Evolutionary conservation across 1,284 basidiomycete genomes (phyloP), one percentile per base, ranked within the genome.

Genomic region (Blastosporella zonata): DNA sequence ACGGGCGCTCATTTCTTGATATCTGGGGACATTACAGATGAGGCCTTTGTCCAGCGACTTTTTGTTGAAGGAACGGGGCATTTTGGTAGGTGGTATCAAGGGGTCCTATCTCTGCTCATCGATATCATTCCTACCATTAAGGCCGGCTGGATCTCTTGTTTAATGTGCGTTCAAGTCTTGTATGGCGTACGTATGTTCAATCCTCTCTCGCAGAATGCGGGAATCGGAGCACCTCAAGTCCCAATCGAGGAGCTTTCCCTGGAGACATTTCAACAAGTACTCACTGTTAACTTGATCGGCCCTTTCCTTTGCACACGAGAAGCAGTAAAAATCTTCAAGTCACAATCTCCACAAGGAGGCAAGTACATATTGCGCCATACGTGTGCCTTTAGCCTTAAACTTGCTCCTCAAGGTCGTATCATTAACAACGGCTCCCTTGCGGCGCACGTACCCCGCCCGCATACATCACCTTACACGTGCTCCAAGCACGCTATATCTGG

Each of bases 371-470:
- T 13, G 22, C 18, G 20, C 21, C 12, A 35, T 31, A 22, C n/a
- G n/a, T n/a, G n/a, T 34, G 18, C 27, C 44, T 21, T 17, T 22
- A 46, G 31, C 17, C 10, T 7, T 29, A 15, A 18, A 12, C 27
- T 20, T 9, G 25, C 3, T 13, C 15, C 21, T 4, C 1, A 52
- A 82, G 81, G 82, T 2, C 77, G 87, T 10, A 88, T 93, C 57
- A 86, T 93, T 67, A 93, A 92, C 69, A 91, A 92, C 56, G 88
- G 89, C 6, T 89, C 84, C 31, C 77, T 93, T 47, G 81, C 87
- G 0, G 87, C 89, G 0, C 78, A 85, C 54, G 73, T 81, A 1
- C 90, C 90, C 1, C 76, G 90, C 22, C 87, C 86, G 2, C 67
- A 81, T 57, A 76, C 81, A 0, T 70, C 72, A 4, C 76, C 87